phyloP scores from a whole-genome alignment of 345 rosid species.

The Jatropha curcas region DNA sequence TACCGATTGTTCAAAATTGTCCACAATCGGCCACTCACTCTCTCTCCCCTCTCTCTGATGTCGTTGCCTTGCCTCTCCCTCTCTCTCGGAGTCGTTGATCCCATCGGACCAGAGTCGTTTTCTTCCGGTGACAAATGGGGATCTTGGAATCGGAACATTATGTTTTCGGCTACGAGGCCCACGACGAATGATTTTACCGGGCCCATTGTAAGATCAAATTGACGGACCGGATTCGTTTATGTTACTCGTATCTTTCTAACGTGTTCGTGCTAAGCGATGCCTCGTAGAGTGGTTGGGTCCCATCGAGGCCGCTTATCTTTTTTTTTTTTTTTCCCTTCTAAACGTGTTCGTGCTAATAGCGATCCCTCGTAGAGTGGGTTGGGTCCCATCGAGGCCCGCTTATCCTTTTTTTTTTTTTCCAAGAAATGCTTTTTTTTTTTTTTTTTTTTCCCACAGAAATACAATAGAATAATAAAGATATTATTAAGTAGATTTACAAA shows the following conservation, averaged over 20 bases:
- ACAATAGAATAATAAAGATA: too few relatives aligned
- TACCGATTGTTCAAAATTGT: not conserved
- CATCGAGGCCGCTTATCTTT: too few relatives aligned
- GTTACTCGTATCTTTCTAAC: not conserved
- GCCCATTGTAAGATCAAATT: not conserved
- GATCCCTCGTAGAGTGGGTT: too few relatives aligned
- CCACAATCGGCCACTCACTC: not conserved
- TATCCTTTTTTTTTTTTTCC: too few relatives aligned
- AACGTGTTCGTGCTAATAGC: too few relatives aligned
- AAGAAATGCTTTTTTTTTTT: too few relatives aligned
- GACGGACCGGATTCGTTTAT: not conserved
- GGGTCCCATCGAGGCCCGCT: too few relatives aligned
- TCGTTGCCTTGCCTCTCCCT: not conserved
- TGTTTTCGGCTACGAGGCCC: too few relatives aligned
- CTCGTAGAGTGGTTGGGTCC: too few relatives aligned
- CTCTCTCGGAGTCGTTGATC: not conserved
- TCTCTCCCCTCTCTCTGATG: not conserved
- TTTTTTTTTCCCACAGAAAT: too few relatives aligned
- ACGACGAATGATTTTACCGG: not conserved
- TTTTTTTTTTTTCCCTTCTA: too few relatives aligned
- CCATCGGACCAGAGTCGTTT: not conserved
- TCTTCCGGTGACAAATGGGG: not conserved
- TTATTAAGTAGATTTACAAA: too few relatives aligned
- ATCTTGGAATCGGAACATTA: not conserved
- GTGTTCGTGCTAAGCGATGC: not conserved